phyloP scores from a whole-genome alignment of 306 rosid species.

The Fragaria ananassa region DNA sequence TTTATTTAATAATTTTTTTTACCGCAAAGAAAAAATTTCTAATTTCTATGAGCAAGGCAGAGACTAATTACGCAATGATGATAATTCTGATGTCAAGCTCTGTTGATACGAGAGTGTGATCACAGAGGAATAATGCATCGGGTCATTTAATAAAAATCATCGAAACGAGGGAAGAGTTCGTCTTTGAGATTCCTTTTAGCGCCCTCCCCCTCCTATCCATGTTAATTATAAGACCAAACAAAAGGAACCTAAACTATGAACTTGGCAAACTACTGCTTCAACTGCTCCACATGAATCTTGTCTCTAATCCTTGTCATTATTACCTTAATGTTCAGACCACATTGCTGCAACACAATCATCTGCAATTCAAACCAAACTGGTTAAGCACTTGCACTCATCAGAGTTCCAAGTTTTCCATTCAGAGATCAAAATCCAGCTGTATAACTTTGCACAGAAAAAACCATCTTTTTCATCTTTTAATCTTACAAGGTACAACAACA shows the following conservation, averaged over 20 bases:
- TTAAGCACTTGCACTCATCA: neutral
- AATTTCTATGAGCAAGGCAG: no score
- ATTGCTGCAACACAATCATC: constrained; percentile 3
- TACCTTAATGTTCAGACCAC: constrained; percentile 14
- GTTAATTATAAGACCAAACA: neutral
- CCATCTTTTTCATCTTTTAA: constrained; percentile 35
- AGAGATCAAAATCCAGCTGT: constrained; percentile 10
- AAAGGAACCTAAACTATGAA: neutral
- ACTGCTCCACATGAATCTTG: constrained; percentile 27
- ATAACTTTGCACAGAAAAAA: constrained; percentile 17
- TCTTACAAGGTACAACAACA: constrained; percentile 40
- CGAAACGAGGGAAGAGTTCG: neutral
- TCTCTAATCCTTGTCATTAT: constrained; percentile 18
- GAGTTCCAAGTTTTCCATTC: constrained; percentile 1
- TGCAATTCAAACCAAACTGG: neutral
- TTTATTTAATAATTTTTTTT: no score
- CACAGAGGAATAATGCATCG: neutral
- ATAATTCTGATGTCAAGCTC: neutral
- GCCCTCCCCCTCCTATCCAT: neutral
- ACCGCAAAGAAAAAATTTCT: no score
- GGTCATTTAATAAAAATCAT: neutral
- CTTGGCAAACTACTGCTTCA: neutral
- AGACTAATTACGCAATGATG: neutral
- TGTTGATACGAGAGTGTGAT: neutral
- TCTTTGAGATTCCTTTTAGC: neutral